Percentiles rank a stretch among this genome's conserved stretches.
Conservation (phyloP, 169 alveolate species). For the Plasmodium vivax region DNA sequence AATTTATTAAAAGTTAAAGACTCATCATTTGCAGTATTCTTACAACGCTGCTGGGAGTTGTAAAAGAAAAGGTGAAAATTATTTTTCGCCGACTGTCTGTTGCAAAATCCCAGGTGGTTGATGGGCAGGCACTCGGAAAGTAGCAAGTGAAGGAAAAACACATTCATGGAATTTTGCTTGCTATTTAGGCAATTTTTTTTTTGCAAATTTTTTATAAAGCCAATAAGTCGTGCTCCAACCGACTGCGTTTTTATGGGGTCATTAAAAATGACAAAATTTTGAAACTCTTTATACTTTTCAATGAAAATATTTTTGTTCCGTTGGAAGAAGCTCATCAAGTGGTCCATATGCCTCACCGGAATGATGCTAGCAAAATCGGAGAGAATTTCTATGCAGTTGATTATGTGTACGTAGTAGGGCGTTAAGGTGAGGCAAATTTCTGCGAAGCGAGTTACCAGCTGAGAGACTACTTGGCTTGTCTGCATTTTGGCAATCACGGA, state of each 20-base stretch:
- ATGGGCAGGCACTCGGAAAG: conserved; percentile 47
- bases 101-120: conserved; percentile 57
- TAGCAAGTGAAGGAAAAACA: conserved; percentile 22
- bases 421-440: conserved; percentile 37
- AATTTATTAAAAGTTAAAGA: background rate
- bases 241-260: conserved; percentile 51
- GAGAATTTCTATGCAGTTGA: conserved; percentile 24
- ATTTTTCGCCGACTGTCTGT: conserved; percentile 59
- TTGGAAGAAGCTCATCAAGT: conserved; percentile 2
- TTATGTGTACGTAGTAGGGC: conserved; percentile 27
- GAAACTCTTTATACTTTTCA: conserved; percentile 52
- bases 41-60: background rate
- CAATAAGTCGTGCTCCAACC: conserved; percentile 58
- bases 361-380: conserved; percentile 26
- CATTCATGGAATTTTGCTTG: conserved; percentile 1
- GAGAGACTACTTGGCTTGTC: background rate
- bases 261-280: conserved; percentile 34
- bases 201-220: conserved; percentile 51
- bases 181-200: conserved; percentile 21
- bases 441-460: background rate
- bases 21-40: background rate
- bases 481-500: conserved; percentile 13
- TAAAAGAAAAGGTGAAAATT: conserved; percentile 26
- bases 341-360: background rate
- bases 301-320: conserved; percentile 34